Percentiles rank a stretch among this genome's conserved stretches.
phyloP scores from a whole-genome alignment of 768 basidiomycete species.

The Hericium erinaceus region DNA sequence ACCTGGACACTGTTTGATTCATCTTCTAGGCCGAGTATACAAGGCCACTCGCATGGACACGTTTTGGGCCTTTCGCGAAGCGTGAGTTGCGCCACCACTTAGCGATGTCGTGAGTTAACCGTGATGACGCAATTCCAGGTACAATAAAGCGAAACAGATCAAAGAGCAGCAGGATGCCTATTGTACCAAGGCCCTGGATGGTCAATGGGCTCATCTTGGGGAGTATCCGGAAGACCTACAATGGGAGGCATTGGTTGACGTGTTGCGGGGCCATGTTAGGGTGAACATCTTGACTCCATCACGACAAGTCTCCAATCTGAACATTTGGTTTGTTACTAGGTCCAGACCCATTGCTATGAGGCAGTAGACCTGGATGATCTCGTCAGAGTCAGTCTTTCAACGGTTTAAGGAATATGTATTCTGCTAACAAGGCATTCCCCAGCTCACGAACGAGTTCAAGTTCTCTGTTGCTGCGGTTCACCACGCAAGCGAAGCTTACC shows the following conservation, averaged over 20 bases:
- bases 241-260: constrained; percentile 75
- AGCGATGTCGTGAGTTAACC: constrained; percentile 47
- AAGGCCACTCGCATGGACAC: constrained; percentile 58
- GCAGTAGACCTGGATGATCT: constrained; percentile 54
- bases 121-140: constrained; percentile 23
- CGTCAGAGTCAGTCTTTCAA: constrained; percentile 19
- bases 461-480: constrained; percentile 78
- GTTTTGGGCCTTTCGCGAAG: constrained; percentile 60
- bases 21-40: constrained; percentile 15
- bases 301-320: background rate
- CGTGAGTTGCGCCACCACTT: constrained; percentile 24
- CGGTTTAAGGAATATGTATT: background rate
- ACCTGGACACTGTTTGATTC: too few species aligned
- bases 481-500: constrained; percentile 83
- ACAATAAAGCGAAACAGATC: constrained; percentile 57
- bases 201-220: constrained; percentile 40
- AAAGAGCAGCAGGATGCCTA: constrained; percentile 61
- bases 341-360: constrained; percentile 53
- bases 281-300: constrained; percentile 22
- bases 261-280: constrained; percentile 70
- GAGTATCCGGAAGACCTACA: constrained; percentile 64
- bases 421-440: background rate
- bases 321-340: constrained; percentile 20
- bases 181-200: constrained; percentile 40
- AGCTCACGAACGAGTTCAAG: constrained; percentile 88